Percentiles rank a stretch among this genome's conserved stretches.
Conservation (phyloP, 148 eudicot genomes). For the Pharnaceum exiguum region DNA sequence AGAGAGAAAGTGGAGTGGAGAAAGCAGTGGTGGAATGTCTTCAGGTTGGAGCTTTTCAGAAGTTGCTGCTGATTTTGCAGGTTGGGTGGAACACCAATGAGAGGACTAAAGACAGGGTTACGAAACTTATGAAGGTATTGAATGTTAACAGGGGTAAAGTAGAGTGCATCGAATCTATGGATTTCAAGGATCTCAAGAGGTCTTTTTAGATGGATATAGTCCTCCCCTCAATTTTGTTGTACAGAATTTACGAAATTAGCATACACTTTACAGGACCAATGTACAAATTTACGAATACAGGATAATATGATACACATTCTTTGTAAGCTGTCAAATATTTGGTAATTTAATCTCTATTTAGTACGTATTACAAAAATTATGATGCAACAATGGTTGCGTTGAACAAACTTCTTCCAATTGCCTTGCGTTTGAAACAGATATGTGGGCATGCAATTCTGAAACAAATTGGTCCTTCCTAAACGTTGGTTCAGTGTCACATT, state of each 20-base stretch:
- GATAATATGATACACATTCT: not conserved
- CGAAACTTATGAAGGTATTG: constrained; percentile 52
- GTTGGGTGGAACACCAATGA: constrained; percentile 48
- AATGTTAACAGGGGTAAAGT: constrained; percentile 43
- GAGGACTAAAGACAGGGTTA: constrained; percentile 57
- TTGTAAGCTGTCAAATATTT: not conserved
- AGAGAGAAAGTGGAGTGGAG: constrained; percentile 29
- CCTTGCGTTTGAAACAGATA: too few species aligned
- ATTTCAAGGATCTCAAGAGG: constrained; percentile 68
- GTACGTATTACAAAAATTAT: not conserved
- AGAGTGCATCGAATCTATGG: constrained; percentile 73
- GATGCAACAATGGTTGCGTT: not conserved
- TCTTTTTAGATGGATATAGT: constrained; percentile 25
- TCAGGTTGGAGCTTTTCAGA: constrained; percentile 82
- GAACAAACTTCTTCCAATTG: too few species aligned
- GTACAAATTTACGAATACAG: constrained; percentile 1
- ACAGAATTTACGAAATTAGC: constrained; percentile 4
- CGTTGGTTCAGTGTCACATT: too few species aligned
- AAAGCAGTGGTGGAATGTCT: constrained; percentile 61
- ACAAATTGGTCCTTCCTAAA: too few species aligned
- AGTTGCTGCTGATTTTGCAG: constrained; percentile 61
- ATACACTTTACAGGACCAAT: not conserved
- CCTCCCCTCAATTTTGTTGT: constrained; percentile 15
- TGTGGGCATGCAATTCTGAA: too few species aligned
- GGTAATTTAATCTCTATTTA: too few species aligned